phyloP scores from a whole-genome alignment of 2,329 filamentous ascomycete genomes.

The Neurospora sp. region DNA sequence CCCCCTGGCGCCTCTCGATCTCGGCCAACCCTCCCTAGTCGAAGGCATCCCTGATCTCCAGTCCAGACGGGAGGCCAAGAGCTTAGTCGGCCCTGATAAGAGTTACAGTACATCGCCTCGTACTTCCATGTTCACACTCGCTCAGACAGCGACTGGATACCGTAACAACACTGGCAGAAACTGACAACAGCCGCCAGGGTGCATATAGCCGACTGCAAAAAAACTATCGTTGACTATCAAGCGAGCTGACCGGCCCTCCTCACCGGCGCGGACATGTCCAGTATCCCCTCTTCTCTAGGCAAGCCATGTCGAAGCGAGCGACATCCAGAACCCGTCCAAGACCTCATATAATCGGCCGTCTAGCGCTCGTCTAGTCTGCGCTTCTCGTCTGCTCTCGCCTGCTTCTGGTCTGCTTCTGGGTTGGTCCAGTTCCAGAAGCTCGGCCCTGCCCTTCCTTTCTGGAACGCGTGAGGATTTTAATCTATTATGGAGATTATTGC shows the following conservation, averaged over 20 bases:
- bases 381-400: not conserved
- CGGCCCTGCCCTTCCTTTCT: not conserved
- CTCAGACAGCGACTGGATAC: not conserved
- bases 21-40: not conserved
- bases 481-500: not conserved
- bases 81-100: not conserved
- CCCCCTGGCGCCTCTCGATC: not conserved
- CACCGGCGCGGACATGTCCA: not conserved
- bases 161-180: not conserved
- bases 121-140: not conserved
- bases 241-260: not conserved
- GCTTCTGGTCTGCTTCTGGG: not conserved
- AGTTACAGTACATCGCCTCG: not conserved
- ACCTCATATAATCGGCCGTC: not conserved
- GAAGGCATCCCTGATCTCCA: not conserved
- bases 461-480: not conserved
- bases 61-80: not conserved
- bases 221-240: not conserved
- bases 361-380: not conserved
- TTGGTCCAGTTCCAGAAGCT: not conserved
- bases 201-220: not conserved
- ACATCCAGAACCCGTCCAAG: not conserved
- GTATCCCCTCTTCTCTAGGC: not conserved
- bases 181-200: not conserved
- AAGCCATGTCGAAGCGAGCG: not conserved